phyloP scores from a whole-genome alignment of 2,329 filamentous ascomycete species.

The Colletotrichum somersetense region DNA sequence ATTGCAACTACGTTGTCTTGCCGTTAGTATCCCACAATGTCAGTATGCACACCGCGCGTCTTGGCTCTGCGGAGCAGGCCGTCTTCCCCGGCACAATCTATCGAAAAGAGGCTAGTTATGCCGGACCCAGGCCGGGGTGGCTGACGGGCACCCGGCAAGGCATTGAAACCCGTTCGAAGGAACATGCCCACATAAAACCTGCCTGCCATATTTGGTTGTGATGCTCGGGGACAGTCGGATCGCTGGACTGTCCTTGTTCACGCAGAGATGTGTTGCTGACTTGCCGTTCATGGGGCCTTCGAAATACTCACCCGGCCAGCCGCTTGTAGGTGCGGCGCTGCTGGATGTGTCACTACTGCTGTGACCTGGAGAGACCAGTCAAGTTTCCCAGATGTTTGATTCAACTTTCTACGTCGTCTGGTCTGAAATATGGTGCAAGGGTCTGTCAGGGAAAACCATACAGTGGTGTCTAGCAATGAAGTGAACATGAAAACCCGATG shows the following conservation, averaged over 20 bases:
- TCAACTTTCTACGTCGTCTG: not conserved
- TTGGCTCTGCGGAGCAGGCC: not conserved
- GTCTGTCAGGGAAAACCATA: not conserved
- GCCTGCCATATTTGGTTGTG: not conserved
- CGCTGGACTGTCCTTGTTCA: not conserved
- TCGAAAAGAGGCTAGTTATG: too few species aligned
- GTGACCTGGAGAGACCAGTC: not conserved
- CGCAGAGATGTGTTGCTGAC: not conserved
- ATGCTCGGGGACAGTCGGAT: not conserved
- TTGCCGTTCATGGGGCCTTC: not conserved
- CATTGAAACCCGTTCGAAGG: not conserved
- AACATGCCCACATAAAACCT: not conserved
- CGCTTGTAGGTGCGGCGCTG: not conserved
- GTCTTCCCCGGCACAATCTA: not conserved
- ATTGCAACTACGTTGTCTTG: not conserved
- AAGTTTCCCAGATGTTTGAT: not conserved
- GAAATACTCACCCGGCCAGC: not conserved
- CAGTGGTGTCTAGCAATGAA: not conserved
- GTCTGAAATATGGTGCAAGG: not conserved
- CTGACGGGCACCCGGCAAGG: not conserved
- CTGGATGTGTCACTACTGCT: not conserved
- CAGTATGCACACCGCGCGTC: not conserved
- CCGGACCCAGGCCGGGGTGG: not conserved
- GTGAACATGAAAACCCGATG: not conserved
- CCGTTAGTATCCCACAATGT: not conserved